Evolutionary conservation across 805 yeast species (phyloP).

Genomic region (Ogataea thermomethanolica): DNA sequence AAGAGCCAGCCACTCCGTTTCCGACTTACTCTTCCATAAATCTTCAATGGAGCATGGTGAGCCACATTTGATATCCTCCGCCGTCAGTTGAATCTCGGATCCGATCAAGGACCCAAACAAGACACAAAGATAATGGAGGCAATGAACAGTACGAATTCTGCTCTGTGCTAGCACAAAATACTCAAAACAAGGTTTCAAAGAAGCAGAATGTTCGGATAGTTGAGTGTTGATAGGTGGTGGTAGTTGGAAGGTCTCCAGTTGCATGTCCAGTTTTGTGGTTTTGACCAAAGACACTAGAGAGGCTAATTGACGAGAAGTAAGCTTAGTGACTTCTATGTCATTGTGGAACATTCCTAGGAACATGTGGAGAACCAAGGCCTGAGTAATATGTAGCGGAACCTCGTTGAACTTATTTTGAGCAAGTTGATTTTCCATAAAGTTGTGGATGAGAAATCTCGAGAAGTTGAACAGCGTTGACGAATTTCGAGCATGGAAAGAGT

Average conservation of each 20-base stretch:
- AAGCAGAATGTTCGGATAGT: conserved; percentile 5
- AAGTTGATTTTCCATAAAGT: conserved; percentile 53
- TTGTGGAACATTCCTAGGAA: conserved; percentile 55
- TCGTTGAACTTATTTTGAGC: conserved; percentile 46
- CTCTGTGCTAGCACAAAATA: conserved; percentile 55
- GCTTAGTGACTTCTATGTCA: conserved; percentile 46
- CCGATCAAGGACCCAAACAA: conserved; percentile 46
- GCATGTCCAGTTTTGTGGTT: conserved; percentile 49
- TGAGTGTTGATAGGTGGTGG: conserved; percentile 38
- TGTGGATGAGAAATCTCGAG: conserved; percentile 62
- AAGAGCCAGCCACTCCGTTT: conserved; percentile 48
- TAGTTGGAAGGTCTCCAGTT: conserved; percentile 42
- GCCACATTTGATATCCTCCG: conserved; percentile 56
- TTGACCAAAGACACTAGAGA: conserved; percentile 53
- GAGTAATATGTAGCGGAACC: conserved; percentile 54
- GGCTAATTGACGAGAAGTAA: conserved; percentile 50
- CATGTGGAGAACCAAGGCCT: conserved; percentile 52
- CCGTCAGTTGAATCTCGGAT: conserved; percentile 36
- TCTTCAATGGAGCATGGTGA: conserved; percentile 57
- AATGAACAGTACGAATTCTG: conserved; percentile 51
- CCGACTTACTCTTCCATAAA: conserved; percentile 53
- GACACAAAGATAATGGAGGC: conserved; percentile 47
- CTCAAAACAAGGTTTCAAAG: conserved; percentile 41
- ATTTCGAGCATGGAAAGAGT: conserved; percentile 74
- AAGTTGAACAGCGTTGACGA: conserved; percentile 69